Conservation (phyloP, 768 basidiomycete species). For the Chalciporus piperatus region DNA sequence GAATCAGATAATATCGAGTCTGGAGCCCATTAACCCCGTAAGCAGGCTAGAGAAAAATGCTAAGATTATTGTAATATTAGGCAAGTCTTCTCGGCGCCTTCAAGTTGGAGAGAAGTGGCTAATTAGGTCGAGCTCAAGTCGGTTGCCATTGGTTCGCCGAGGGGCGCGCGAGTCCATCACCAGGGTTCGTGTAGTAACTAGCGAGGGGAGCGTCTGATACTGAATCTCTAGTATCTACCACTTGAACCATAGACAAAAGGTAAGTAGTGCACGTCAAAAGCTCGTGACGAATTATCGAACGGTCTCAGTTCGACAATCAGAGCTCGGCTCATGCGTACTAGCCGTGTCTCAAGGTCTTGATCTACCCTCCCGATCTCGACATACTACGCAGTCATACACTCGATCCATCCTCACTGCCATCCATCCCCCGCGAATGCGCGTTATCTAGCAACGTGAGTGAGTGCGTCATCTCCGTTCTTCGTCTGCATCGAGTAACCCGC, state of each 20-base stretch:
- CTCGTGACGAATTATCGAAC: constrained; percentile 8
- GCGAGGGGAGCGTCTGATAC: too few relatives aligned
- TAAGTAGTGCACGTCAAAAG: not conserved
- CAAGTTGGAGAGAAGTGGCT: not conserved
- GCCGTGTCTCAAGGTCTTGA: not conserved
- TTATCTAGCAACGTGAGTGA: constrained; percentile 12
- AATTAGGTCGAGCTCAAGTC: constrained; percentile 5
- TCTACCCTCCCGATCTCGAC: constrained; percentile 8
- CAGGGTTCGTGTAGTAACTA: not conserved
- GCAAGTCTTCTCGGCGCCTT: not conserved
- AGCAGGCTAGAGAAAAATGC: not conserved
- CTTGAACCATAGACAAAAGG: not conserved
- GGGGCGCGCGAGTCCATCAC: not conserved
- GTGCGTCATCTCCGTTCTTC: constrained; percentile 1
- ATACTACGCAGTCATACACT: not conserved
- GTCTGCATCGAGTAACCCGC: not conserved
- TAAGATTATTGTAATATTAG: not conserved
- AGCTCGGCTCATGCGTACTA: constrained; percentile 8
- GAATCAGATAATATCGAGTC: not conserved
- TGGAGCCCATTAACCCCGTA: not conserved
- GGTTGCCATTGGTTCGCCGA: not conserved
- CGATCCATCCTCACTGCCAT: constrained; percentile 5
- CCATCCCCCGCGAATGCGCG: constrained; percentile 12
- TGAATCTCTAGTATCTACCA: not conserved
- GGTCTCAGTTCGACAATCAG: constrained; percentile 10